Conservation (phyloP, 2,329 filamentous ascomycete species). For the Fusarium hostae region DNA sequence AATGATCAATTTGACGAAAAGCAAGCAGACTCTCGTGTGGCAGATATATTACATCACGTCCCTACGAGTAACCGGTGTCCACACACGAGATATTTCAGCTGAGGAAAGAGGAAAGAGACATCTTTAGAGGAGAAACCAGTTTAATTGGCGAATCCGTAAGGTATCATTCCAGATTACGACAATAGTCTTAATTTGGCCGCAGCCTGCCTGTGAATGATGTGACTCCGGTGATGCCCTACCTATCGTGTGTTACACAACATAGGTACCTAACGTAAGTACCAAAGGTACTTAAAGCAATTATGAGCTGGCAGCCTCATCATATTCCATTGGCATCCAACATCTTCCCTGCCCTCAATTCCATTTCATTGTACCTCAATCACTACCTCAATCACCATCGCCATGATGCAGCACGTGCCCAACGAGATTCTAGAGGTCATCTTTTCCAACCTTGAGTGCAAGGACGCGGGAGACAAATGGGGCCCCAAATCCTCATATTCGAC, state of each 20-base stretch:
- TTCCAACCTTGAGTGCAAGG: neutral
- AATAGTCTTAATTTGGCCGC: neutral
- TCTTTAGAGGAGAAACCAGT: neutral
- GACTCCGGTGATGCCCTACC: neutral
- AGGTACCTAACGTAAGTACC: neutral
- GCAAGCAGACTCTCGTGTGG: neutral
- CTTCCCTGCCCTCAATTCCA: neutral
- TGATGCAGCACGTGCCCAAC: neutral
- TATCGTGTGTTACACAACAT: neutral
- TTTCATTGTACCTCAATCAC: neutral
- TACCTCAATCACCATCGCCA: neutral
- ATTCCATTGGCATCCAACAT: neutral
- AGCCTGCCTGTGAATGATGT: neutral
- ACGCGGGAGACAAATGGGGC: neutral
- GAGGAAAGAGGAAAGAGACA: neutral
- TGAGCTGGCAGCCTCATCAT: neutral
- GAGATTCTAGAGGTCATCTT: neutral
- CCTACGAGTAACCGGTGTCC: neutral
- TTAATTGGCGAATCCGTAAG: neutral
- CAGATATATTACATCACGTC: neutral
- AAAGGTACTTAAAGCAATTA: neutral
- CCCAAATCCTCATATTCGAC: neutral
- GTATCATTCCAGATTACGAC: neutral
- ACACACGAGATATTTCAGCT: neutral
- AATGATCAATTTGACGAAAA: neutral